phyloP scores from a whole-genome alignment of 2,329 filamentous ascomycete species.

The Canariomyces notabilis region DNA sequence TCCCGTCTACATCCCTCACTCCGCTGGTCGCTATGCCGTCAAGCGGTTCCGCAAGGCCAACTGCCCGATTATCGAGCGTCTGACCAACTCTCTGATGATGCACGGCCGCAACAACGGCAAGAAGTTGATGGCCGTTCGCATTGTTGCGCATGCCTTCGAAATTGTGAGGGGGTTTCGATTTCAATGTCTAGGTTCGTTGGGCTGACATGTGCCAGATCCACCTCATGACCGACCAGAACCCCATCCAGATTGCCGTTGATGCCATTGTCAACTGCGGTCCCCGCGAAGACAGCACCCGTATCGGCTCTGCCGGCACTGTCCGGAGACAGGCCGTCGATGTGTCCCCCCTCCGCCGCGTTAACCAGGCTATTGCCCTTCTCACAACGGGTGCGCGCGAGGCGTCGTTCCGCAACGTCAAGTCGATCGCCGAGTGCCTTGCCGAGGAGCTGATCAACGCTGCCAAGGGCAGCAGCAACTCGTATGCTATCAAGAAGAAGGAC shows the following conservation, averaged over 20 bases:
- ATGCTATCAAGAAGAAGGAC: conserved; percentile 99
- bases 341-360: conserved; percentile 97
- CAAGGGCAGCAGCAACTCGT: conserved; percentile 99
- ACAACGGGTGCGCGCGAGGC: conserved; percentile 99
- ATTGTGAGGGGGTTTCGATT: conserved; percentile 74
- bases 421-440: conserved; percentile 97
- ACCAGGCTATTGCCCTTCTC: conserved; percentile 98
- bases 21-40: conserved; percentile 94
- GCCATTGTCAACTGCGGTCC: conserved; percentile 99
- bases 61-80: conserved; percentile 99
- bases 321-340: conserved; percentile 99
- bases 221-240: conserved; percentile 99
- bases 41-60: conserved; percentile 99
- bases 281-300: conserved; percentile 99
- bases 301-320: conserved; percentile 98
- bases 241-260: conserved; percentile 98
- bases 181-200: background rate
- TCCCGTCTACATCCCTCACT: conserved; percentile 98
- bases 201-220: conserved; percentile 66
- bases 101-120: conserved; percentile 99
- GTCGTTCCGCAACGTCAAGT: conserved; percentile 99
- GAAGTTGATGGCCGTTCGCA: conserved; percentile 99
- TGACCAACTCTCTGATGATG: conserved; percentile 99
- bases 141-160: conserved; percentile 98
- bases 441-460: conserved; percentile 99